Percentiles rank a stretch among this genome's conserved stretches.
Conservation (phyloP, 352 stramenopile genomes). For the Thraustochytrium striatum region DNA sequence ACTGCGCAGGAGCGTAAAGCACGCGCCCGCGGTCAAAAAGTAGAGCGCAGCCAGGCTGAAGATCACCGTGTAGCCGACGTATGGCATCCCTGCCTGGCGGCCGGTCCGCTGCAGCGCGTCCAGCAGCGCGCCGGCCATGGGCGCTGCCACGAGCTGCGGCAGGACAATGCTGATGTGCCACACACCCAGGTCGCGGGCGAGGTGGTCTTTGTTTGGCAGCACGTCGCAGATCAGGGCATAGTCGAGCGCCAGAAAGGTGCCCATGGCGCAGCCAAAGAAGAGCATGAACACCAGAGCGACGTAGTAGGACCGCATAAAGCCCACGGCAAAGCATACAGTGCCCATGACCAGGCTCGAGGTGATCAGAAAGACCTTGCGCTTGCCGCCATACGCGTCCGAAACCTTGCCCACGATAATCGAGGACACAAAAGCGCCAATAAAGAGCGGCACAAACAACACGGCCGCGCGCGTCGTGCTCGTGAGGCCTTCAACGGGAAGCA, state of each 20-base stretch:
- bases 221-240: constrained; percentile 42
- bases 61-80: constrained; percentile 19
- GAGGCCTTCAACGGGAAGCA: neutral
- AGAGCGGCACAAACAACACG: constrained; percentile 16
- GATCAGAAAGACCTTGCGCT: constrained; percentile 22
- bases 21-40: constrained; percentile 20
- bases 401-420: neutral
- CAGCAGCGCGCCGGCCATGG: constrained; percentile 18
- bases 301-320: constrained; percentile 13
- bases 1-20: neutral
- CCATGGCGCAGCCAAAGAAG: constrained; percentile 20
- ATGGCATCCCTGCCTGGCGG: neutral
- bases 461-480: neutral
- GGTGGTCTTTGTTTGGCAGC: neutral
- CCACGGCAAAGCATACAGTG: neutral
- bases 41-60: constrained; percentile 16
- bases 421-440: neutral
- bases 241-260: constrained; percentile 33
- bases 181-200: constrained; percentile 28
- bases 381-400: constrained; percentile 2
- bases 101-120: neutral
- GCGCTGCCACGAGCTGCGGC: constrained; percentile 22
- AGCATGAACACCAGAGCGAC: constrained; percentile 29
- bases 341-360: neutral
- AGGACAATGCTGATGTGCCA: constrained; percentile 45